Conservation (phyloP, 352 stramenopile species). For the Globisporangium perplexum region DNA sequence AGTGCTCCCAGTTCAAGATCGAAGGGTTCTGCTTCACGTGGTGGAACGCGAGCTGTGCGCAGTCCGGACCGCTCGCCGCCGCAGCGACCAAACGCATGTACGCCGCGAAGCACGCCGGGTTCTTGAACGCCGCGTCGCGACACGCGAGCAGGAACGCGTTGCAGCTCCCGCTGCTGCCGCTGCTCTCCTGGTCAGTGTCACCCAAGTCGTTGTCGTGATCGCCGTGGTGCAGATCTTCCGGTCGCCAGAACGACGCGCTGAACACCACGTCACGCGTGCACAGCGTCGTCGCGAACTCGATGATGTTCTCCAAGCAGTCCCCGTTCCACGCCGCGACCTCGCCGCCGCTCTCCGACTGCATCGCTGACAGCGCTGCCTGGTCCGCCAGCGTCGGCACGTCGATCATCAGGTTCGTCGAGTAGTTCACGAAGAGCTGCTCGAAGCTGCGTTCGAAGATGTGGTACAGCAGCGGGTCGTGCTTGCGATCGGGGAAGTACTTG, state of each 20-base stretch:
- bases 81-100: constrained; percentile 75
- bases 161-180: constrained; percentile 34
- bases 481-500: constrained; percentile 70
- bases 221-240: constrained; percentile 18
- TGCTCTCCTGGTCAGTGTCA: constrained; percentile 24
- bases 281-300: constrained; percentile 62
- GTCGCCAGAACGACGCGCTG: constrained; percentile 59
- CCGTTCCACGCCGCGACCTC: constrained; percentile 56
- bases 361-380: constrained; percentile 51
- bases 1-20: constrained; percentile 79
- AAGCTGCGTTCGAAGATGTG: constrained; percentile 67
- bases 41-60: constrained; percentile 73
- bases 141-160: constrained; percentile 62
- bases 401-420: constrained; percentile 77
- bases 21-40: constrained; percentile 83
- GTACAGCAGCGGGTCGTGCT: constrained; percentile 66
- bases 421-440: constrained; percentile 61
- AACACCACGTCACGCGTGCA: constrained; percentile 54
- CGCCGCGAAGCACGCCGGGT: constrained; percentile 59
- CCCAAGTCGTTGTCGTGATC: constrained; percentile 27
- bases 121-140: constrained; percentile 70
- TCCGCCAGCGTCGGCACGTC: constrained; percentile 70
- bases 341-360: constrained; percentile 57
- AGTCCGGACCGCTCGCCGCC: constrained; percentile 56
- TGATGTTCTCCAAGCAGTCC: constrained; percentile 75